Base-by-base conservation (phyloP, 2,329 filamentous ascomycete genomes). In the Metarhizium album region DNA sequence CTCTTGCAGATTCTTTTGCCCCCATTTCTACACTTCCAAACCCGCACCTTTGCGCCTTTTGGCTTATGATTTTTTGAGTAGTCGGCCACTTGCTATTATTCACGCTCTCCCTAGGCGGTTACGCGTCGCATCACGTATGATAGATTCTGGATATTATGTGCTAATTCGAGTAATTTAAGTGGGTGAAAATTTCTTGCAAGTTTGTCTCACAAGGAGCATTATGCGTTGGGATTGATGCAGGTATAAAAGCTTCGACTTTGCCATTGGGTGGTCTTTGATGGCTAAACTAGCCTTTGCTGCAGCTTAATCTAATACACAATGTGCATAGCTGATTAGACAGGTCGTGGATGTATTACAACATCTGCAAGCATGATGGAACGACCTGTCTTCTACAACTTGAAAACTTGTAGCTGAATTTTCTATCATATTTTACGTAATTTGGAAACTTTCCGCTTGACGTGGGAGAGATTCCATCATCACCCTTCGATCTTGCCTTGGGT, bases 401-500 rank as follows among this genome's bases (percentile, higher is more conserved):
- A 1, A 22, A 11, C 6, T 40, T 18, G 37, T 35, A 16, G 37
- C 37, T 20, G 9, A 20, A 40, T 40, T 40, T 9, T 20, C 16
- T 7, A 16, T 14, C 8, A 20, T 8, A 40, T 14, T 40, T 40
- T 35, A 35, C 11, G 7, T 35, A 29, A 8, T 29, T 29, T 29
- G 13, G 13, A 37, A 37, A 37, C 22, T 42, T 23, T 6, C n/a
- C 18, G 2, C 8, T 43, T 43, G 24, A 14, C 4, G 20, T 14
- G 9, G 23, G 22, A 4, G 22, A 23, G 5, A 24, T 24, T 20
- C 13, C 22, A 14, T 43, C 16, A 20, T 31, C 57, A 70, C 33
- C 67, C 67, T 53, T 76, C 74, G 50, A 80, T 72, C 62, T 73
- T 76, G 43, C 90, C 90, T 55, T 84, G 79, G 2, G 80, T 79